Evolutionary conservation across 352 stramenopile genomes (phyloP).

Genomic region (Globisporangium spinosum): DNA sequence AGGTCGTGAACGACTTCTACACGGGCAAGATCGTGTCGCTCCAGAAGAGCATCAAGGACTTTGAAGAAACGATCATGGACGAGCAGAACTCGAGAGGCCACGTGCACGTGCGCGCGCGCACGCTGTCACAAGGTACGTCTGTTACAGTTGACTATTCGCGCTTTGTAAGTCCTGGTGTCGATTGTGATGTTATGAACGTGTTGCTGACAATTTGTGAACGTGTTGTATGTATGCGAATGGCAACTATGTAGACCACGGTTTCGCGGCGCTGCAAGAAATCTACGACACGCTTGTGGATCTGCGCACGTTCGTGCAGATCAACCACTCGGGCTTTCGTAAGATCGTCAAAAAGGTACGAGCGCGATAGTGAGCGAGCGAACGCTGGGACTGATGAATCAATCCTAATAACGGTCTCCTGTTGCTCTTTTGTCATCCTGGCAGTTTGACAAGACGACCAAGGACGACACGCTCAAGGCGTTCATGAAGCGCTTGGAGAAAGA

Average conservation of each 20-base stretch:
- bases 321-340: constrained; percentile 91
- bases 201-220: not conserved
- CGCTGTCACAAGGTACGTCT: constrained; percentile 52
- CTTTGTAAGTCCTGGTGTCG: not conserved
- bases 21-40: constrained; percentile 64
- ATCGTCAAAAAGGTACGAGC: constrained; percentile 89
- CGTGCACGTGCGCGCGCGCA: constrained; percentile 60
- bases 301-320: constrained; percentile 89
- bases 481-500: constrained; percentile 79
- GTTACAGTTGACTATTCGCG: not conserved
- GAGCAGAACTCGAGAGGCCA: constrained; percentile 73
- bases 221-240: not conserved
- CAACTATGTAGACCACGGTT: constrained; percentile 49
- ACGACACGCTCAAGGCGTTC: constrained; percentile 61
- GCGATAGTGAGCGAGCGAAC: not conserved
- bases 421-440: constrained; percentile 19
- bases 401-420: not conserved
- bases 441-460: constrained; percentile 90
- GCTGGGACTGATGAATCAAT: not conserved
- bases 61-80: constrained; percentile 62
- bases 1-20: constrained; percentile 86
- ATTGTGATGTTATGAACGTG: not conserved
- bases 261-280: constrained; percentile 82
- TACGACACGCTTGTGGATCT: constrained; percentile 89
- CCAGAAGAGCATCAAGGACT: constrained; percentile 65